Evolutionary conservation across 1,284 basidiomycete species (phyloP), one percentile per base, ranked within the genome.

Genomic region (Cryptococcus sp.): DNA sequence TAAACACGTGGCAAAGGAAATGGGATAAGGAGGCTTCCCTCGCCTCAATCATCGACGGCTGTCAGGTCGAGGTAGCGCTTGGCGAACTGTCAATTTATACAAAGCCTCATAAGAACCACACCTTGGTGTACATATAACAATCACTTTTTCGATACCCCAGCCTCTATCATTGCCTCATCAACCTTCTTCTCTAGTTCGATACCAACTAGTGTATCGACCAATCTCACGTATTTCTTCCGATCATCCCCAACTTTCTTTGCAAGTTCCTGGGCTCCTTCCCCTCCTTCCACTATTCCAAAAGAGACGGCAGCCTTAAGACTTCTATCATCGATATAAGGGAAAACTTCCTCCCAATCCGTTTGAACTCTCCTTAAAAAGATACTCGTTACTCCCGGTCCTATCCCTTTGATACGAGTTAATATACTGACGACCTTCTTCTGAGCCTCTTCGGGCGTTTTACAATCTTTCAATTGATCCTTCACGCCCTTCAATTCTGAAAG

Each of bases 351-450:
- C 67, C 67, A 68, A 36, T 68, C 59, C 2, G 41, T 52, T 34
- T 68, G 67, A n/a, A 65, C 59, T 41, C 67, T 48, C 7, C 67
- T 53, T 1, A 68, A 46, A 49, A 68, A 68, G 49, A 68, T 63
- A 31, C 58, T 50, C 5, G 60, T 63, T 6, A 61, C 67, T 5
- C 62, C 63, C 2, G 63, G 59, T 36, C 67, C 67, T 30, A 68
- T 63, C 13, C 63, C 63, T 46, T 66, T 68, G 42, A 68, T 60
- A 50, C 59, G 54, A 7, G 56, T 64, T 50, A 68, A 51, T 23
- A 50, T 46, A 10, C 59, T 50, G 14, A 53, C 55, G 38, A 67
- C 58, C 35, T 50, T 50, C 13, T 60, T 53, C 47, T 65, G 63
- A 11, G 63, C 65, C 37, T 56, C 51, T 33, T 55, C 61, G 4